phyloP scores from a whole-genome alignment of 2,329 filamentous ascomycete species.

The Colletotrichum lentis region DNA sequence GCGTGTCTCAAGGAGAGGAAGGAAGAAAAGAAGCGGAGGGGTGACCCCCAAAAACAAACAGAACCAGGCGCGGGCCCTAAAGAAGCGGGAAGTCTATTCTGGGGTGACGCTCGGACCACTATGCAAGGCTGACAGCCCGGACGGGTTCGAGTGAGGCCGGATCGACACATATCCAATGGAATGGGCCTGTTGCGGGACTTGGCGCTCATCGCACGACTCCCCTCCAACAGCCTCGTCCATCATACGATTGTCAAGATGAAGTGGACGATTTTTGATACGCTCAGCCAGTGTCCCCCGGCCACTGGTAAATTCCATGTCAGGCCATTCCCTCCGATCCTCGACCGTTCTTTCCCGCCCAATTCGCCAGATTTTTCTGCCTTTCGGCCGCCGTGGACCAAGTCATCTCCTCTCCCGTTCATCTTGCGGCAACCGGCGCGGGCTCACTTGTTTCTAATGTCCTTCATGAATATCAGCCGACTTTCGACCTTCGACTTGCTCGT shows the following conservation, averaged over 20 bases:
- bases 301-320: conserved; percentile 38
- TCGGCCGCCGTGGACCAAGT: conserved; percentile 34
- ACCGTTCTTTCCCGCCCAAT: conserved; percentile 15
- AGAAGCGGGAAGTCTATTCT: conserved; percentile 36
- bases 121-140: conserved; percentile 33
- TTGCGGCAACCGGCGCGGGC: conserved; percentile 32
- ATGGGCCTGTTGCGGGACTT: conserved; percentile 12
- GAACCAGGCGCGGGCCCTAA: conserved; percentile 18
- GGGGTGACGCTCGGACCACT: conserved; percentile 12
- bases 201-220: conserved; percentile 41
- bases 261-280: conserved; percentile 37
- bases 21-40: neutral
- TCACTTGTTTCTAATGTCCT: conserved; percentile 9
- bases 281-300: conserved; percentile 33
- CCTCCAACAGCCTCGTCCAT: conserved; percentile 50
- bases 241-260: conserved; percentile 48
- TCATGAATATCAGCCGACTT: conserved; percentile 28
- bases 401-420: conserved; percentile 17
- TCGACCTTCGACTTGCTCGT: conserved; percentile 15
- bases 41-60: neutral
- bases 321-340: conserved; percentile 35
- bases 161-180: conserved; percentile 25
- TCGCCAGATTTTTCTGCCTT: conserved; percentile 6
- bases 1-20: neutral
- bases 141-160: conserved; percentile 2